Conservation (phyloP, 2,329 filamentous ascomycete species). For the Aspergillus niger region DNA sequence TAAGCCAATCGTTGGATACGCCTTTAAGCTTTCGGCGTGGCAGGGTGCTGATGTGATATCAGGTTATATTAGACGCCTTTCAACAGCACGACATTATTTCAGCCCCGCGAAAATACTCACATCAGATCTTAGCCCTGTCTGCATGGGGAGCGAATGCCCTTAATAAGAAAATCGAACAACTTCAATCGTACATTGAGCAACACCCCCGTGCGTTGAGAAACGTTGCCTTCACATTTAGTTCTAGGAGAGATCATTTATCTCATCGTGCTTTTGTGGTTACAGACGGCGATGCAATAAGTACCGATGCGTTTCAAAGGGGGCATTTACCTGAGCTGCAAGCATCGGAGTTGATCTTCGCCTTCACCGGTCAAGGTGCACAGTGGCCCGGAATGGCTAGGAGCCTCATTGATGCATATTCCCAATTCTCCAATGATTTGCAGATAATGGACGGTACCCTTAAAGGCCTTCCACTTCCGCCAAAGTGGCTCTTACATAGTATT, state of each 20-base stretch:
- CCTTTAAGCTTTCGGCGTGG: background rate
- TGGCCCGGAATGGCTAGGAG: constrained; percentile 30
- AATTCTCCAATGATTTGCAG: constrained; percentile 16
- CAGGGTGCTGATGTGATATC: background rate
- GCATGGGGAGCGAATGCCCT: background rate
- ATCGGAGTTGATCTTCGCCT: constrained; percentile 23
- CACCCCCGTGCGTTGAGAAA: background rate
- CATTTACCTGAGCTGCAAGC: background rate
- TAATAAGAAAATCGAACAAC: background rate
- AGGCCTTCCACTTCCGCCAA: background rate
- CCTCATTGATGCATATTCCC: constrained; percentile 17
- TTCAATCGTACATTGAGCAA: background rate
- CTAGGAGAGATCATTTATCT: constrained; percentile 11
- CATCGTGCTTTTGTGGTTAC: constrained; percentile 11
- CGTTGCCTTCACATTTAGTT: constrained; percentile 11
- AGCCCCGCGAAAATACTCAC: background rate
- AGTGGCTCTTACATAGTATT: background rate
- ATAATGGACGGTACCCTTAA: background rate
- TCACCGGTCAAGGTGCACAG: constrained; percentile 39
- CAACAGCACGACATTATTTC: background rate
- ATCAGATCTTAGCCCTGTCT: constrained; percentile 3
- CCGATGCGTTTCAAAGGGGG: background rate
- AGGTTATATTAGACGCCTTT: background rate
- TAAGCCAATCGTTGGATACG: background rate
- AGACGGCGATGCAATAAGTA: background rate